A percentile compares a stretch with the other conserved stretches of the same genome.
These are phyloP conservation scores for Canavalia gladiata DNA, from an alignment of 306 rosid species.

Conservation along the genomic window DNA sequence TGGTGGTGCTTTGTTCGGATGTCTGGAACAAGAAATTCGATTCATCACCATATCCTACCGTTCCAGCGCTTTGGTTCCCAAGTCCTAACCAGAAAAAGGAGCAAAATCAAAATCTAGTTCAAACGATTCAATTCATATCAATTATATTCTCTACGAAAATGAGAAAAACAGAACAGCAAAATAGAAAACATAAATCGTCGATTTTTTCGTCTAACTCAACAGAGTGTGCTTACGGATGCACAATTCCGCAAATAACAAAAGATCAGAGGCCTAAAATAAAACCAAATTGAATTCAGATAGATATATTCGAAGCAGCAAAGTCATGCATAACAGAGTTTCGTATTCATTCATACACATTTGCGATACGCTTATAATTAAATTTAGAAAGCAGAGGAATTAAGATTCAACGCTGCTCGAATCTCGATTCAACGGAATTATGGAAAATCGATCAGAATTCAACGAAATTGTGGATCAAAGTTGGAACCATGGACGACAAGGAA, in stretches of 20 bases:
- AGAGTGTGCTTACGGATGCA: constrained; percentile 41
- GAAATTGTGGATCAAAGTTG: constrained; percentile 42
- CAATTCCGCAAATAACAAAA: constrained; percentile 43
- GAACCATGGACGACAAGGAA: constrained; percentile 31
- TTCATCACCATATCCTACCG: constrained; percentile 38
- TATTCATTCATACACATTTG: neutral
- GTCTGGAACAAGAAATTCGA: constrained; percentile 24
- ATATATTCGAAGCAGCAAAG: constrained; percentile 29
- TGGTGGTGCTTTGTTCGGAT: constrained; percentile 11
- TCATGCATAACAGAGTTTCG: constrained; percentile 49
- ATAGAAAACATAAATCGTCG: constrained; percentile 28
- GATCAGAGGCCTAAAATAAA: constrained; percentile 26
- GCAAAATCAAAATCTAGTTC: constrained; percentile 38
- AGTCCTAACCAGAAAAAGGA: constrained; percentile 39
- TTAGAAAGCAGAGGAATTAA: constrained; percentile 27
- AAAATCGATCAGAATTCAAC: constrained; percentile 43
- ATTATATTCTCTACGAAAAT: constrained; percentile 3
- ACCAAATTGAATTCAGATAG: constrained; percentile 34
- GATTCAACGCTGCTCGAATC: constrained; percentile 39
- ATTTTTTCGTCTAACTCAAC: constrained; percentile 35
- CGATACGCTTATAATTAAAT: constrained; percentile 31
- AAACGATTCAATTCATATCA: constrained; percentile 30
- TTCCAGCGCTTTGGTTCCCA: constrained; percentile 35
- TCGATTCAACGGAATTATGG: constrained; percentile 48
- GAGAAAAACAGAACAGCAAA: constrained; percentile 22